These are phyloP conservation scores for Venturia effusa DNA, from an alignment of 2,329 filamentous ascomycete genomes.

Conservation along the genomic window DNA sequence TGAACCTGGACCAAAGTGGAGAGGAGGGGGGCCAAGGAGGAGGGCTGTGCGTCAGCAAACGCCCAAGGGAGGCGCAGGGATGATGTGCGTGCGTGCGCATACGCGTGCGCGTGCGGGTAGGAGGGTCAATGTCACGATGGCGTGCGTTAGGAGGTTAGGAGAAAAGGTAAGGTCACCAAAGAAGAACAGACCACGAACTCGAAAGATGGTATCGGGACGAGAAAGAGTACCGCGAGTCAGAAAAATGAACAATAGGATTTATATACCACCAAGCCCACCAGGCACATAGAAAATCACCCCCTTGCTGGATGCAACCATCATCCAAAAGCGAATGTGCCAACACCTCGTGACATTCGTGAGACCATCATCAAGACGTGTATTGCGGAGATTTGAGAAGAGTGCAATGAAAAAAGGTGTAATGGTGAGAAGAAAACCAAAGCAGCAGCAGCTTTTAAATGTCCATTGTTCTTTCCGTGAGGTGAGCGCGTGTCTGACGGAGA, in stretches of 20 bases:
- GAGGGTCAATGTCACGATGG: too few species aligned
- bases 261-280: not conserved
- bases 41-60: not conserved
- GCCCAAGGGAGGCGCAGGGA: not conserved
- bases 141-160: not conserved
- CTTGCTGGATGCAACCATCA: not conserved
- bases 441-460: not conserved
- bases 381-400: not conserved
- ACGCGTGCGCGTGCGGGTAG: not conserved
- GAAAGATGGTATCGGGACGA: not conserved
- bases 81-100: not conserved
- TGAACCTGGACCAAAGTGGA: not conserved
- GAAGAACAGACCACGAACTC: not conserved
- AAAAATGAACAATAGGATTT: not conserved
- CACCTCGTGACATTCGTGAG: not conserved
- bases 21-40: not conserved
- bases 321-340: not conserved
- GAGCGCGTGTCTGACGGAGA: too few species aligned
- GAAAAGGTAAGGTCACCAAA: not conserved
- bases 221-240: not conserved
- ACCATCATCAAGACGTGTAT: slow-evolving; percentile 2
- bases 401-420: not conserved
- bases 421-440: not conserved
- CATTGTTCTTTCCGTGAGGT: not conserved
- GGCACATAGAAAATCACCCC: not conserved